phyloP scores from a whole-genome alignment of 2,329 filamentous ascomycete species.

The Aspergillus oerlinghausenensis region DNA sequence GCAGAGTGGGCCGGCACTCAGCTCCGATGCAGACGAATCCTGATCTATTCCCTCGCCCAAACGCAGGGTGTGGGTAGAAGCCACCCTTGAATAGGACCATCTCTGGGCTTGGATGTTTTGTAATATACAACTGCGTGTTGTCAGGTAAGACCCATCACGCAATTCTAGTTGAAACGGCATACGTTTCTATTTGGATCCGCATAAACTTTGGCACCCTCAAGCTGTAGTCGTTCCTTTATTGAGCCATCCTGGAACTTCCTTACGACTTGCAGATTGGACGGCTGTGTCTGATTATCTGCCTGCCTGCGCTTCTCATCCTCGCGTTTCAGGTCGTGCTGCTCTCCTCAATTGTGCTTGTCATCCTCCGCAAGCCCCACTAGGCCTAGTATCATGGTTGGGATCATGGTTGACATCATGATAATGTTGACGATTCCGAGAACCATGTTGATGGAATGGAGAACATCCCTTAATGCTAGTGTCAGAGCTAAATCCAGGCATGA shows the following conservation, averaged over 20 bases:
- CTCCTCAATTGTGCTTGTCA: neutral
- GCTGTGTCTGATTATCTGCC: neutral
- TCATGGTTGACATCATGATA: neutral
- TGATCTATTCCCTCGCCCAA: neutral
- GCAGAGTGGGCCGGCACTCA: neutral
- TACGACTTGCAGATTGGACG: neutral
- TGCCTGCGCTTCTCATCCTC: neutral
- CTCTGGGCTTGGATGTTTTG: neutral
- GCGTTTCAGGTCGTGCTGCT: neutral
- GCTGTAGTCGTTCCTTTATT: neutral
- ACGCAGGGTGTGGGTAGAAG: neutral
- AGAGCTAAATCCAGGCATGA: neutral
- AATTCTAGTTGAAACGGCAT: neutral
- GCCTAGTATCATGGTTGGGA: neutral
- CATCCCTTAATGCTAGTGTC: neutral
- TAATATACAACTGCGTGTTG: neutral
- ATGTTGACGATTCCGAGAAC: neutral
- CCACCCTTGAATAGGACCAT: neutral
- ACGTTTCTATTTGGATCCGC: neutral
- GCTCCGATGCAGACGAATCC: neutral
- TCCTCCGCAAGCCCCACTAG: neutral
- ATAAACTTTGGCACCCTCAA: neutral
- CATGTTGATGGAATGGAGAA: neutral
- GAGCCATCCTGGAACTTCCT: neutral
- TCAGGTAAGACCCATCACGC: neutral